phyloP scores from a whole-genome alignment of 2,329 filamentous ascomycete genomes.

The Escovopsis weberi region DNA sequence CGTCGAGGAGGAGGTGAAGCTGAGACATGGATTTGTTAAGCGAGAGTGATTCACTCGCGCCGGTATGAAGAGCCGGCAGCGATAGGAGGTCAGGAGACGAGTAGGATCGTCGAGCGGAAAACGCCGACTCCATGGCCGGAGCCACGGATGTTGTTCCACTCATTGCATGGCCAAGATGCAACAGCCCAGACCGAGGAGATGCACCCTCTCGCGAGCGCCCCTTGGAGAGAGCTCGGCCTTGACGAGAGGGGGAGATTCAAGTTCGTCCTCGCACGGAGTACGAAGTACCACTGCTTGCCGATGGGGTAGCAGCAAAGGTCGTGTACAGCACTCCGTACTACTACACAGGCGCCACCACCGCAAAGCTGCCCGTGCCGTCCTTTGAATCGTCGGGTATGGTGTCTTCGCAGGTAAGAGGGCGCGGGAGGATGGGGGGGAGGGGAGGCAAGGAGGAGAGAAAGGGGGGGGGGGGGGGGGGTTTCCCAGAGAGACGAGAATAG shows the following conservation, averaged over 20 bases:
- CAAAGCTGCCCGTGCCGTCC: no score
- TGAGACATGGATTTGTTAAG: background rate
- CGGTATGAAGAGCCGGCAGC: conserved; percentile 13
- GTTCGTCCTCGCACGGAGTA: background rate
- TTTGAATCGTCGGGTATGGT: no score
- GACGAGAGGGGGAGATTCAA: background rate
- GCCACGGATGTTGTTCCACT: conserved; percentile 24
- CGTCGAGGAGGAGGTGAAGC: conserved; percentile 1
- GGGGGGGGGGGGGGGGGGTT: no score
- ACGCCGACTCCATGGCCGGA: conserved; percentile 19
- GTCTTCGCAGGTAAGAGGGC: no score
- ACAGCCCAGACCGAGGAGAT: conserved; percentile 1
- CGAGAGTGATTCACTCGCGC: conserved; percentile 7
- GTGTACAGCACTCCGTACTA: no score
- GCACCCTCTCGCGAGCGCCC: conserved; percentile 1
- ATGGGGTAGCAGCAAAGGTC: no score
- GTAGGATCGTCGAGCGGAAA: conserved; percentile 20
- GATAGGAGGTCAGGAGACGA: conserved; percentile 20
- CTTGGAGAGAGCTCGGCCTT: conserved; percentile 11
- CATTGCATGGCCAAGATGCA: conserved; percentile 19
- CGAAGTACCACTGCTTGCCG: no score
- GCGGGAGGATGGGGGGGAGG: no score
- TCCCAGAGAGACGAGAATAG: no score
- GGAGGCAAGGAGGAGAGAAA: no score
- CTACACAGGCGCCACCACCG: no score